Evolutionary conservation across 177 flowering plant species (phyloP).

Genomic region (Vitis hybrid): DNA sequence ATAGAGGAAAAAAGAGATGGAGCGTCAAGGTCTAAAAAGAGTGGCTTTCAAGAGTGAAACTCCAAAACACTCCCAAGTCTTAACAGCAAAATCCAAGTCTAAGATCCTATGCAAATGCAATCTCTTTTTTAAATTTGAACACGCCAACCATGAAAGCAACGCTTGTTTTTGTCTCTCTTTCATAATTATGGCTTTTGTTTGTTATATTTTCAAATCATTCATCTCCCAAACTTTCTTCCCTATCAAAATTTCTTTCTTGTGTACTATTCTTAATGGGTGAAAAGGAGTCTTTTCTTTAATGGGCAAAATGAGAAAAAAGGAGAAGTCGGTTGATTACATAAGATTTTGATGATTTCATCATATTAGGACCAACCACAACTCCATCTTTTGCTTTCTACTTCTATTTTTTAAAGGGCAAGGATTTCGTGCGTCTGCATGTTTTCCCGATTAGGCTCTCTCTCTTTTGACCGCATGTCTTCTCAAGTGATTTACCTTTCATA

Average conservation of each 20-base stretch:
- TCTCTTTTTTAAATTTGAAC: neutral
- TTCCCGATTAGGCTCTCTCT: neutral
- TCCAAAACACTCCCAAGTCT: neutral
- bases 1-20: no score
- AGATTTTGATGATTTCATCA: conserved; percentile 28
- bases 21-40: neutral
- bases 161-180: conserved; percentile 1
- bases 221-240: neutral
- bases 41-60: neutral
- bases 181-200: neutral
- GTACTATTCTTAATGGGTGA: neutral
- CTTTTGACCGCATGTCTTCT: neutral
- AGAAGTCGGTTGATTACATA: conserved; percentile 37
- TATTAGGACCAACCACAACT: conserved; percentile 5
- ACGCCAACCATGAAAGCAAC: conserved; percentile 17
- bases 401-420: neutral
- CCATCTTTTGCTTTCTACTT: neutral
- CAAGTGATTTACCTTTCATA: no score
- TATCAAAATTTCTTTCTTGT: neutral
- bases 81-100: conserved; percentile 12
- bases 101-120: conserved; percentile 13
- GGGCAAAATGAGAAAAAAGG: conserved; percentile 8
- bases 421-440: neutral
- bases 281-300: neutral
- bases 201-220: neutral